phyloP scores from a whole-genome alignment of 2,329 filamentous ascomycete species.

The Penicillium hesseltinei region DNA sequence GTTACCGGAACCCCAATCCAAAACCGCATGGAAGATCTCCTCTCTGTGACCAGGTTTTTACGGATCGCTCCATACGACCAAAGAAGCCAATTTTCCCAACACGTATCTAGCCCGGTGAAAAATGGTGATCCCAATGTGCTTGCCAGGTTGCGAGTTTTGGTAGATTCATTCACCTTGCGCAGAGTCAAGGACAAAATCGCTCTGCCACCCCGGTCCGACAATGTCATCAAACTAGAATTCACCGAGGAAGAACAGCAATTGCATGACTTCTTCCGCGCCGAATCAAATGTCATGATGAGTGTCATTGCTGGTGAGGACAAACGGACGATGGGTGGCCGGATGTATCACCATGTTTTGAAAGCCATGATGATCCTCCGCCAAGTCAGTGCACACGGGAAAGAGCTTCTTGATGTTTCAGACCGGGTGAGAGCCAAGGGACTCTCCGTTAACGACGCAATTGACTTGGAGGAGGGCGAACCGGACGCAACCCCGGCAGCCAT shows the following conservation, averaged over 20 bases:
- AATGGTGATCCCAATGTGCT: slow-evolving; percentile 79
- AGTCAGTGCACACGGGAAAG: slow-evolving; percentile 91
- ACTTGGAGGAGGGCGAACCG: slow-evolving; percentile 73
- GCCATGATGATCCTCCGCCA: slow-evolving; percentile 85
- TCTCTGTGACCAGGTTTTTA: slow-evolving; percentile 81
- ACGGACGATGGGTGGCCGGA: slow-evolving; percentile 72
- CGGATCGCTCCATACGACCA: slow-evolving; percentile 83
- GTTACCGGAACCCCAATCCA: slow-evolving; percentile 97
- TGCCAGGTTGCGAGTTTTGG: slow-evolving; percentile 75
- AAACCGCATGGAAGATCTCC: slow-evolving; percentile 87
- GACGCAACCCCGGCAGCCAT: slow-evolving; percentile 58
- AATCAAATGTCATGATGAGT: slow-evolving; percentile 75
- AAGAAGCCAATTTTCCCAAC: slow-evolving; percentile 68
- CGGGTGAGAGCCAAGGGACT: slow-evolving; percentile 75
- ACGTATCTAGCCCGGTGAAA: slow-evolving; percentile 85
- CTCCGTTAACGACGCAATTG: slow-evolving; percentile 81
- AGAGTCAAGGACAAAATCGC: slow-evolving; percentile 90
- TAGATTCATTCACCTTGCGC: slow-evolving; percentile 90
- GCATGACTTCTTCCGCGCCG: slow-evolving; percentile 80
- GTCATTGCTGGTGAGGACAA: slow-evolving; percentile 66
- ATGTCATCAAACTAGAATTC: slow-evolving; percentile 72
- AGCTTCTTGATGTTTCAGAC: slow-evolving; percentile 82
- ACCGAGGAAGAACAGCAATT: slow-evolving; percentile 69
- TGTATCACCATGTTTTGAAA: slow-evolving; percentile 91
- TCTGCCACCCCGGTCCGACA: slow-evolving; percentile 70